Base-by-base conservation (phyloP, 225 moss, liverwort and hornwort genomes). In the Asterella californica region DNA sequence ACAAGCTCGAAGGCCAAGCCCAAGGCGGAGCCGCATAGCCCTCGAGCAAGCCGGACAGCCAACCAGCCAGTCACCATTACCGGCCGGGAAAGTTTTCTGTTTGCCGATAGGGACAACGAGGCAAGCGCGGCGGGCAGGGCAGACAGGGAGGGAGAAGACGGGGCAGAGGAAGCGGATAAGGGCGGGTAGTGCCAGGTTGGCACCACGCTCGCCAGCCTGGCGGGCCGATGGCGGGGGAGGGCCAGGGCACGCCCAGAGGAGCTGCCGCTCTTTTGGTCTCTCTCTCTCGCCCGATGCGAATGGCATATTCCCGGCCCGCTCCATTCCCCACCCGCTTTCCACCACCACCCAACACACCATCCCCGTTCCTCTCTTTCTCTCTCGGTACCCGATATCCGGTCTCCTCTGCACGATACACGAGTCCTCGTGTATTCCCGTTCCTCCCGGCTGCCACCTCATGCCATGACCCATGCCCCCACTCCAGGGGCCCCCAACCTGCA, bases 181-280 rank as follows among this genome's bases (percentile, higher is more conserved):
- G 82, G 32, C 38, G 77, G 70, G 70, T 81, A 62, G 46, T 76
- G 77, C 82, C 82, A 82, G 82, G 82, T 76, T 82, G 82, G 82
- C 82, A 70, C 76, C 64, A 71, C 77, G 70, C 77, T 76, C 75
- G 76, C 76, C 50, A 75, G 54, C 55, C 70, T 70, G 37, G 73
- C 66, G 6, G 27, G 68, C 37, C 68, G 19, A 25, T 32, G 69
- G 37, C 69, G 37, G 22, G 17, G 69, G 21, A 33, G 65, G 65
- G 61, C 3, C 77, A 29, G 30, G 48, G 47, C 18, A 79, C 24
- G 32, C 53, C 37, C 48, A 69, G 68, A 79, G 65, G 66, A 67
- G 50, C 52, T 73, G 72, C 79, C 71, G 60, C 79, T 72, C 79
- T 72, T 53, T 78, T 47, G 59, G 74, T 47, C n/a, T n/a, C n/a